These are phyloP conservation scores for Globisporangium canariense DNA, from an alignment of 352 stramenopile genomes.

Conservation along the genomic window DNA sequence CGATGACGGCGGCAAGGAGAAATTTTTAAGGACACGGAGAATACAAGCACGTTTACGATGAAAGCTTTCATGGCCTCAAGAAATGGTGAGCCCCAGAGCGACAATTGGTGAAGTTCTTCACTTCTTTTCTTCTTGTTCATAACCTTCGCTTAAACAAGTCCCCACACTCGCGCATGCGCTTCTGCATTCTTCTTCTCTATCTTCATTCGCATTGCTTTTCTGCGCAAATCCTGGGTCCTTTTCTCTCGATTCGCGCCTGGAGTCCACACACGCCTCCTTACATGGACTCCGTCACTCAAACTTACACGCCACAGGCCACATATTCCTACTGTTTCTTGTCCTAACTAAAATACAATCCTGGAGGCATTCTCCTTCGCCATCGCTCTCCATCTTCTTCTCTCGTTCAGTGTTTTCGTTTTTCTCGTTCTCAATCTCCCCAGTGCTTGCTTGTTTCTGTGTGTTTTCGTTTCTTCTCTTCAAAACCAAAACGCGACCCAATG, in stretches of 20 bases:
- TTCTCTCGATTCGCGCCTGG: neutral
- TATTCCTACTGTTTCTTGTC: neutral
- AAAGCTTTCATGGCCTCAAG: too few relatives aligned
- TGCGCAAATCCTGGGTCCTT: neutral
- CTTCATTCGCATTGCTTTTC: neutral
- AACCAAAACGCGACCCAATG: conserved; percentile 13
- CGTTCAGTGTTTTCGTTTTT: conserved; percentile 8
- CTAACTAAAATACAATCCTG: conserved; percentile 17
- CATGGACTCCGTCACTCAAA: conserved; percentile 2
- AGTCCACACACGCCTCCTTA: neutral
- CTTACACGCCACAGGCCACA: neutral
- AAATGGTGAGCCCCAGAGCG: too few relatives aligned
- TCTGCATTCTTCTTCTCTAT: conserved; percentile 4
- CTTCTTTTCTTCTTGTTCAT: conserved; percentile 2
- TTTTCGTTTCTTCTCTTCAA: conserved; percentile 22
- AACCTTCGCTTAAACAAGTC: neutral
- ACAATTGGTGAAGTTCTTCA: neutral
- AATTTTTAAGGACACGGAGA: too few relatives aligned
- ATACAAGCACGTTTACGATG: too few relatives aligned
- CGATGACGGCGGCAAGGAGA: too few relatives aligned
- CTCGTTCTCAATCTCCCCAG: neutral
- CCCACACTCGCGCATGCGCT: neutral
- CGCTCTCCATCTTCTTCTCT: neutral
- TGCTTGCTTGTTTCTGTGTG: conserved; percentile 1
- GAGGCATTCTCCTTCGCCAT: conserved; percentile 2